Evolutionary conservation across 257 asterid species (phyloP), one percentile per base, ranked within the genome.

Genomic region (Verbena officinalis): DNA sequence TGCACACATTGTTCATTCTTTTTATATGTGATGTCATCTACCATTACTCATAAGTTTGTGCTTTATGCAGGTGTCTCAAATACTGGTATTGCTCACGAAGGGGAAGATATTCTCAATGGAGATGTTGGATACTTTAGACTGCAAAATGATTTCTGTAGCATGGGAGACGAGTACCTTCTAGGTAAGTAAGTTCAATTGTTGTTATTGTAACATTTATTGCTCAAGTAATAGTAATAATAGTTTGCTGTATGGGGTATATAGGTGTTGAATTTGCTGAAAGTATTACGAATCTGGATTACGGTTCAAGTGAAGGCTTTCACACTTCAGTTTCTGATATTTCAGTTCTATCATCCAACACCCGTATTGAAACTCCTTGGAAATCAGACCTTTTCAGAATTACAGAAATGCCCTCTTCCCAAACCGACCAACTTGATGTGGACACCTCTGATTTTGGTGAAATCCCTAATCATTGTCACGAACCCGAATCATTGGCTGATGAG

Each of bases 151-250:
- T 85, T 74, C 67, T 85, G 88, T 66, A 77, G 83, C 81, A 62
- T 74, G 69, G 91, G 91, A 20, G 97, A 86, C 59, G 97, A 86
- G 62, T 92, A 87, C 73, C 91, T 92, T 74, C 76, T 87, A 78
- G 98, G 98, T 91, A 44, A 63, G 65, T 20, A 19, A 72, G 44
- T 55, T 45, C 38, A 38, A 23, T 64, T 40, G 23, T 27, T 45
- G 3, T 33, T 27, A 5, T 65, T 33, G 31, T 59, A 13, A 15
- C 49, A 39, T 20, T 38, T 55, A 2, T 34, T 13, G 54, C 13
- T 44, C 13, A 11, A 48, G n/a, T 39, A 36, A 60, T 1, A 30
- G 19, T 44, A 33, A 49, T 43, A 46, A 44, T 13, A 55, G 55
- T 19, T 31, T 54, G 60, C 13, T 60, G 39, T 65, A 21, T 51